Percentiles rank a stretch among this genome's conserved stretches.
Evolutionary conservation across 2,329 filamentous ascomycete genomes (phyloP).

Genomic region (Stagonosporopsis cucurbitacearum): DNA sequence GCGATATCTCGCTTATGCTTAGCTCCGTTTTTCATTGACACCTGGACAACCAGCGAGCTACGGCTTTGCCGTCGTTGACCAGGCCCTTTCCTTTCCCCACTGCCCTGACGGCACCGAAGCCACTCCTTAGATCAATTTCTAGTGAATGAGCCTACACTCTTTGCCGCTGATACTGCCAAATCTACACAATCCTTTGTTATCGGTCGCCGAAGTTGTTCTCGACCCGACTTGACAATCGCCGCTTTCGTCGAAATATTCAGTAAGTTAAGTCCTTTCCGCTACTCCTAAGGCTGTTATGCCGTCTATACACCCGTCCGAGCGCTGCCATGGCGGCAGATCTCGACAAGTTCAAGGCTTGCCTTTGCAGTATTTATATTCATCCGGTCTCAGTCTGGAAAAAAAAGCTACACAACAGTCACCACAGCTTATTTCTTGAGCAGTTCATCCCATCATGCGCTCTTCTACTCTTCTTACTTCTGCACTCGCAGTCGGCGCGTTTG

Average conservation of each 20-base stretch:
- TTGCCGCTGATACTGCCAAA: neutral
- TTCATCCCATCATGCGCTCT: conserved; percentile 38
- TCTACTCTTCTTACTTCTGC: conserved; percentile 33
- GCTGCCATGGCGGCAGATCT: conserved; percentile 15
- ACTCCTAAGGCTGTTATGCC: conserved; percentile 6
- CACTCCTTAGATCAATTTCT: conserved; percentile 2
- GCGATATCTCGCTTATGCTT: conserved; percentile 6
- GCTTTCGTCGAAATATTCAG: conserved; percentile 18
- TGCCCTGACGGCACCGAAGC: conserved; percentile 12
- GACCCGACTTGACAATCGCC: conserved; percentile 7
- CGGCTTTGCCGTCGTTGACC: neutral
- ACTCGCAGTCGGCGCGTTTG: conserved; percentile 35
- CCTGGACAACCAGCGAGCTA: conserved; percentile 6
- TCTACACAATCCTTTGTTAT: conserved; percentile 7
- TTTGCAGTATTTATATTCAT: conserved; percentile 16
- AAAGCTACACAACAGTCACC: conserved; percentile 6
- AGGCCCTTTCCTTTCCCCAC: neutral
- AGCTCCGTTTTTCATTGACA: conserved; percentile 9
- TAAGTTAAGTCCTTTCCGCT: conserved; percentile 5
- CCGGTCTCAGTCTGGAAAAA: neutral
- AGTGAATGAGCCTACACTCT: neutral
- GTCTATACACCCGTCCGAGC: conserved; percentile 5
- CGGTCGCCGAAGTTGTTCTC: conserved; percentile 15
- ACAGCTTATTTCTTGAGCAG: conserved; percentile 11
- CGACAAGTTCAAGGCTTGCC: neutral